Evolutionary conservation across 768 basidiomycete species (phyloP).

Genomic region (Gyrodon lividus): DNA sequence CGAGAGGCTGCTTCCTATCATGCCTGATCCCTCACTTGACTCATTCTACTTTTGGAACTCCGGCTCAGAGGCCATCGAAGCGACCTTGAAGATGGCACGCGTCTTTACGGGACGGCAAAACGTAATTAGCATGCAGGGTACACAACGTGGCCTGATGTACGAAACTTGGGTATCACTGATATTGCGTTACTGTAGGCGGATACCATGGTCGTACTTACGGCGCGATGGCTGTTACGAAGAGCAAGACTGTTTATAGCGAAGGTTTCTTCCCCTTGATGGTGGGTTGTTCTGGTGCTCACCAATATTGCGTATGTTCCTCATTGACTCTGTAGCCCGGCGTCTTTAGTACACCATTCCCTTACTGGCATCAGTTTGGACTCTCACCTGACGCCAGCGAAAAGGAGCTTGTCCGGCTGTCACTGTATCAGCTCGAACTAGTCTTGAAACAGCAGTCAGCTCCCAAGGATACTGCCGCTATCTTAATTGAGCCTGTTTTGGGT

Average conservation of each 20-base stretch:
- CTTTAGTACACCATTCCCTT: constrained; percentile 81
- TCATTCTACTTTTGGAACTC: constrained; percentile 99
- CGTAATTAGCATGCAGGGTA: constrained; percentile 88
- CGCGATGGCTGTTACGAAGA: constrained; percentile 90
- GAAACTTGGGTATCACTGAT: constrained; percentile 1
- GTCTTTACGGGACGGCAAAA: constrained; percentile 77
- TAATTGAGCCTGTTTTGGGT: constrained; percentile 91
- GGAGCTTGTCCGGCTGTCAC: constrained; percentile 58
- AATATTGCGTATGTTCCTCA: neutral
- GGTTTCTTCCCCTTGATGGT: constrained; percentile 85
- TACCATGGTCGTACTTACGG: constrained; percentile 95
- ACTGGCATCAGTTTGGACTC: constrained; percentile 83
- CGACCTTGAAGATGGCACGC: constrained; percentile 85
- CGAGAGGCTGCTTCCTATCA: constrained; percentile 77
- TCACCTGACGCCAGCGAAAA: constrained; percentile 52
- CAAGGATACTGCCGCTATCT: constrained; percentile 86
- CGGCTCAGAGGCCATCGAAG: constrained; percentile 92
- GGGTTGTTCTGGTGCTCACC: constrained; percentile 16
- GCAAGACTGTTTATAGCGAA: constrained; percentile 88
- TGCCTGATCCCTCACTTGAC: constrained; percentile 89
- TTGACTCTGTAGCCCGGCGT: constrained; percentile 65
- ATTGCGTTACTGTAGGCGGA: constrained; percentile 43
- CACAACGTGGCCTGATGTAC: neutral
- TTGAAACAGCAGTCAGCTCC: constrained; percentile 80
- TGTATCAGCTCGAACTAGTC: constrained; percentile 81